Evolutionary conservation across 169 alveolate genomes (phyloP), one percentile per base, ranked within the genome.

Genomic region (Eimeria falciformis): DNA sequence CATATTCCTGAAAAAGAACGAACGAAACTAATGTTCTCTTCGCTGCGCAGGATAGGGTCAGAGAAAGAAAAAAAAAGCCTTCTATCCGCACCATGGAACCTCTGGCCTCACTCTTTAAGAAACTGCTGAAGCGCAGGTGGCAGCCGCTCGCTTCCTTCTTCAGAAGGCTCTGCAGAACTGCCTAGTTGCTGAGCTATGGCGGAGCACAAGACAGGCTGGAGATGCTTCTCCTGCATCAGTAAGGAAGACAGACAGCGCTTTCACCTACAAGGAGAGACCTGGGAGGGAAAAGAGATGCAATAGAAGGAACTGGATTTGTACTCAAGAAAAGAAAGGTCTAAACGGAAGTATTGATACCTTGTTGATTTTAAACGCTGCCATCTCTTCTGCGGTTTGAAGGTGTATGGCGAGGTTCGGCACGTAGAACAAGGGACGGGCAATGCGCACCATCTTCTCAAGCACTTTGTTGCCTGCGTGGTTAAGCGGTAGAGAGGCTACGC

Each of bases 351-450:
- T 18, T 7, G 21, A 29, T 84, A 68, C 94, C 66, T 53, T 69
- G 73, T 96, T 96, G 43, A 95, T 90, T 9, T 91, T 94, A 82
- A 96, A 95, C n/a, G 95, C 95, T 29, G 94, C 95, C 84, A 98
- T 95, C 79, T 98, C 98, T 23, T 97, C 98, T 1, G 96, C 92
- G 5, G 96, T 95, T 43, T 96, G 96, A 85, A 98, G 95, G 93
- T 98, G 99, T 50, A 98, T 98, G 27, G 99, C 99, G 66, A 98
- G 94, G 92, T 97, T 97, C 40, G 99, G 99, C 66, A 98, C 94
- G 81, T 95, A 94, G 27, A 97, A 93, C 27, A 98, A 83, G n/a
- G 99, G 99, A 21, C 95, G 95, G 75, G 95, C 90, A 27, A 96
- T 94, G 69, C 96, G 96, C 90, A 98, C 14, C 56, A 92, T 91